Base-by-base conservation (phyloP, 345 rosid species). In the Sonneratia alba region DNA sequence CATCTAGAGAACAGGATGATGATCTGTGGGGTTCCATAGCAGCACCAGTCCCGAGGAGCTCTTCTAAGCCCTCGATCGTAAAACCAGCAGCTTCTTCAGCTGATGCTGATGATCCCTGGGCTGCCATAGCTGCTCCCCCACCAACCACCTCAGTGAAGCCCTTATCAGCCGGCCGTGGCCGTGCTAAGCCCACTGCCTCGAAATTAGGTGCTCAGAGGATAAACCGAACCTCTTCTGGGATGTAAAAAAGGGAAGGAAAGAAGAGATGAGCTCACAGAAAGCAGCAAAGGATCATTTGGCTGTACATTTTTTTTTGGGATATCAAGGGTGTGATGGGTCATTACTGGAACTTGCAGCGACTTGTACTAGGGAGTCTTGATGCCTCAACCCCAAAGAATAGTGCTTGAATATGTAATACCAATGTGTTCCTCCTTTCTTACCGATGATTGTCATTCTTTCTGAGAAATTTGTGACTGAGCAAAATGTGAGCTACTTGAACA, bases 1-100 rank as follows among this genome's bases (percentile, higher is more conserved):
- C 72, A 66, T 40, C 71, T 1, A 88, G 82, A 75, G 73, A 85
- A 9, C 87, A 92, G 75, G 98, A 89, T 42, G 96, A 87, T 76
- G 98, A 95, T 80, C 82, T 95, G 74, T 95, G 99, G 99, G 94
- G 99, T 69, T 84, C 99, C 48, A 87, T 95, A 64, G 97, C 97
- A 59, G 96, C 97, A 21, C 87, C 97, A 70, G 79, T 85, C 21
- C 97, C 99, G 36, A 88, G 81, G 77, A 82, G 89, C 11, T 32
- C 81, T 40, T 89, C 92, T 36, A 90, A 81, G 78, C 86, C 97
- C 47, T 80, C 89, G 83, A 91, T 81, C 76, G 79, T 80, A 53
- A 95, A 85, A 79, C 1, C 86, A 66, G 72, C 89, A 45, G 80
- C 79, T 45, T 34, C 66, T 27, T 48, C 83, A 36, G 70, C 81